Base-by-base conservation (phyloP, 495 filamentous ascomycete species). In the Aspergillus wentii region DNA sequence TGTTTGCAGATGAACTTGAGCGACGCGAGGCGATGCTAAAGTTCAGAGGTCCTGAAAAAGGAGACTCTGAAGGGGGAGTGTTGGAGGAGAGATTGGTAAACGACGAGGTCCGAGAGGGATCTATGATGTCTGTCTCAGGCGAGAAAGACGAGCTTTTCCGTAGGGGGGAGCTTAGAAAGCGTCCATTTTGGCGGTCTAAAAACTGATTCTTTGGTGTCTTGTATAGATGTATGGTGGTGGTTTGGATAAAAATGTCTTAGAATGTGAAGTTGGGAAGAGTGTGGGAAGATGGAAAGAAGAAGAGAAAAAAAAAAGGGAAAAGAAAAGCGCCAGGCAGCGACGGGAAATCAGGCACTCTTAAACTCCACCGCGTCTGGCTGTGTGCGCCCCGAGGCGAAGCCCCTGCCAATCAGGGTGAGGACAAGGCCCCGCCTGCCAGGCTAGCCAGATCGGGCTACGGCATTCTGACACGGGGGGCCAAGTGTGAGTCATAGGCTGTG, bases 11-110 rank as follows among this genome's bases (percentile, higher is more conserved):
- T 50, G 70, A 72, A 75, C 72, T 72, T 62, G 64, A 71, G 69
- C 62, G 61, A 72, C 63, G 59, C 65, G 66, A 61, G 46, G 66
- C 64, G 62, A 54, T 62, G 65, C 71, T 66, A 42, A 66, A 72
- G 70, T 76, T 75, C 71, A 74, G 68, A 78, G 74, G 54, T 67
- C 67, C 74, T 56, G 46, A 38, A 43, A 59, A 41, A 63, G 58
- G 58, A 67, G 57, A 54, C 65, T 72, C 64, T 69, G 63, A 63
- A 57, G 61, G 34, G 43, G 47, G 49, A 17, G 45, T 46, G 33
- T 47, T 48, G 49, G 64, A 58, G 54, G 66, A 65, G 66, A 55
- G 50, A 55, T 42, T 44, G 40, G 36, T 46, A 49, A 46, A 35
- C 35, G 40, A 51, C 28, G 56, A 43, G 44, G 50, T 63, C 62